Evolutionary conservation across 2,329 filamentous ascomycete genomes (phyloP), one percentile per base, ranked within the genome.

Genomic region (Epichloe festucae): DNA sequence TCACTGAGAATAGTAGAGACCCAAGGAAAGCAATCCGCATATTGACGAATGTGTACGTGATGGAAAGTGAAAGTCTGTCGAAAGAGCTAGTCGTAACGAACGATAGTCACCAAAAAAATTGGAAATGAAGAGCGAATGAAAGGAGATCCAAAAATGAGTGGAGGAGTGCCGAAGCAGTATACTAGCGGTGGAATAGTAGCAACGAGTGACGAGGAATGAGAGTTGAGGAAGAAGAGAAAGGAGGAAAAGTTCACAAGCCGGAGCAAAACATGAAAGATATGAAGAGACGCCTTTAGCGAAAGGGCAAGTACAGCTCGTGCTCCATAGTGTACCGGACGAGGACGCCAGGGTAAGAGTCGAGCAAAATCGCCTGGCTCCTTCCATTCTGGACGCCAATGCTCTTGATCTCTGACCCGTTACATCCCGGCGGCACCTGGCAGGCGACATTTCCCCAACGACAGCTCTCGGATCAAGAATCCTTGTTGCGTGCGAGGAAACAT

Each of bases 111-210:
- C 63, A 63, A 64, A 61, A 62, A 46, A 54, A 58, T 54, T 42
- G 58, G 52, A 55, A 51, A 39, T 57, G 52, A 55, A 51, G 48
- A 50, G 53, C 19, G 53, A 54, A 46, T 31, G 46, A 43, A 51
- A 48, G 39, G 53, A 50, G 57, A 59, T 63, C 64, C 63, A 66
- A 68, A 64, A 64, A 62, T 48, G 63, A 57, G 57, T 55, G 56
- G 58, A 56, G 40, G 50, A 49, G 51, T 54, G 61, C 55, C 58
- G 56, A 59, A 55, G 48, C 52, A 39, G 51, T 46, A 53, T 48
- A 60, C 56, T 40, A 49, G 52, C 53, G 53, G 58, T 54, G 50
- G 41, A 43, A 50, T 57, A 55, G 57, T 55, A 59, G 56, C 54
- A 57, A 53, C 38, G 54, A 53, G 45, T 46, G 56, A 57, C 55